Conservation (phyloP, 2,329 filamentous ascomycete species). For the Colletotrichum lentis region DNA sequence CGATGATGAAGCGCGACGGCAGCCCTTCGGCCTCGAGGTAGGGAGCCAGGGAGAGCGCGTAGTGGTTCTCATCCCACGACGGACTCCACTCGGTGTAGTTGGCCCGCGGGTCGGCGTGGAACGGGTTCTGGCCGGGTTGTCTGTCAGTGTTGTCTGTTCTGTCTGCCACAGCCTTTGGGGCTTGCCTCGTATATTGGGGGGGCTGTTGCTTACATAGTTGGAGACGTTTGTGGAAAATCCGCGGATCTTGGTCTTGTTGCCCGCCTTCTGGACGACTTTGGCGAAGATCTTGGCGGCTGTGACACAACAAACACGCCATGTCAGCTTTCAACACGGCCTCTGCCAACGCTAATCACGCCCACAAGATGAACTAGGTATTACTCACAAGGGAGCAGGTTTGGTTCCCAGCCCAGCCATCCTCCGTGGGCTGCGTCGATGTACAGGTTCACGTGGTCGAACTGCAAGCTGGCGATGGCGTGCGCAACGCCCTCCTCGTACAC, state of each 20-base stretch:
- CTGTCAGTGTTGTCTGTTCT: neutral
- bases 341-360: too few relatives aligned
- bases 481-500: constrained; percentile 54
- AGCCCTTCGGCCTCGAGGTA: constrained; percentile 51
- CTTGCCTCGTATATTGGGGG: too few relatives aligned
- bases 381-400: constrained; percentile 50
- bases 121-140: constrained; percentile 42
- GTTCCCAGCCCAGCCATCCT: constrained; percentile 54
- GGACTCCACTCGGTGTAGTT: constrained; percentile 53
- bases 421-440: constrained; percentile 55
- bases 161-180: neutral
- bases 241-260: constrained; percentile 46
- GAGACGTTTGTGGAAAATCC: constrained; percentile 57
- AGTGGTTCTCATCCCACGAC: constrained; percentile 54
- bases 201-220: constrained; percentile 46
- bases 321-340: constrained; percentile 15
- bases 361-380: too few relatives aligned
- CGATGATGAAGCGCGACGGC: constrained; percentile 55
- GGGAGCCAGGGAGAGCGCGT: constrained; percentile 50
- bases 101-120: constrained; percentile 49
- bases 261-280: constrained; percentile 50
- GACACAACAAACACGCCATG: neutral
- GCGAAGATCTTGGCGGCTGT: constrained; percentile 52
- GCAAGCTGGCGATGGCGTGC: constrained; percentile 51
- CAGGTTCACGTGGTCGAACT: constrained; percentile 49